Evolutionary conservation across 305 asterid genomes (phyloP), one percentile per base, ranked within the genome.

Genomic region (Fraxinus latifolia): DNA sequence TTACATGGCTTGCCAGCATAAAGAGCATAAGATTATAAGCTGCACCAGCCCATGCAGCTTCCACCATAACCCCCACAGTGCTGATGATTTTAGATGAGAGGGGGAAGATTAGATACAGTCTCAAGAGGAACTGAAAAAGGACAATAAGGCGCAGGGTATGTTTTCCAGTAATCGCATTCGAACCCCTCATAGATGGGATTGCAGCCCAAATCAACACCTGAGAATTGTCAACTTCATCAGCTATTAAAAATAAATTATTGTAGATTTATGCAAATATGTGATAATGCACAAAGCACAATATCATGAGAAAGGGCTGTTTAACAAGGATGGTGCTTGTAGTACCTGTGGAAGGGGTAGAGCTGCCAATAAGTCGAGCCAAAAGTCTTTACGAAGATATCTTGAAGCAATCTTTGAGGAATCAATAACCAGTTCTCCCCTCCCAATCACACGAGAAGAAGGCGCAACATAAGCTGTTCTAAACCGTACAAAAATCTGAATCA

Each of bases 291-390:
- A 15, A 15, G 60, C 60, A 15, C 21, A 50, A 50, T 50, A n/a
- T 50, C 1, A 6, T 4, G 53, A 44, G 68, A 58, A 58, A 19
- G 9, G 68, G 68, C 29, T 65, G 33, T 25, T 65, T 7, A 65
- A 25, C 32, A 23, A 65, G 73, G 29, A 27, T 23, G n/a, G 73
- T 68, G 7, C 36, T 70, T 36, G 42, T 15, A 58, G 47, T 89
- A 91, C 95, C 93, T 89, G 95, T n/a, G 95, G 93, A 78, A 91
- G 89, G 32, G 95, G 95, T 15, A 91, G 89, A 32, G 92, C 87
- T 2, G 92, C 89, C 80, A 91, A 80, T 0, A 90, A 1, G 53
- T 91, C 92, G 19, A 90, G 77, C 89, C 90, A 89, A 78, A 91
- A 91, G 75, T 88, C 91, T 36, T 53, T 88, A 2, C 81, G 79